Conservation (phyloP, 2,329 filamentous ascomycete genomes). For the Neonectria hederae region DNA sequence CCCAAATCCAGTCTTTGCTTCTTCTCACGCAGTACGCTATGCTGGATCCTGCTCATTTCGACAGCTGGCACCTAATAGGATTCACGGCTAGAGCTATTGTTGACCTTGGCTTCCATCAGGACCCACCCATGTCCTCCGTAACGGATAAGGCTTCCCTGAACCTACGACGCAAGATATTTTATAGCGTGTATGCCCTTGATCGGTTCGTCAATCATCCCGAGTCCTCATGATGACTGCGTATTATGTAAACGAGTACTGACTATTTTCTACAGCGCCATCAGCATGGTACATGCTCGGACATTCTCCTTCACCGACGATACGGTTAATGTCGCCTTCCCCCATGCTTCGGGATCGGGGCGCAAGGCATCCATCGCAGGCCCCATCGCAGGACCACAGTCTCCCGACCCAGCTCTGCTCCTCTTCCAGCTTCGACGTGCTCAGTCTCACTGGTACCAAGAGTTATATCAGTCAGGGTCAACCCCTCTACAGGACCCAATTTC, state of each 20-base stretch:
- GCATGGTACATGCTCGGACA: constrained; percentile 84
- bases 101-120: constrained; percentile 92
- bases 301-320: constrained; percentile 96
- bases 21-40: constrained; percentile 90
- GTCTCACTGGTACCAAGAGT: constrained; percentile 87
- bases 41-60: constrained; percentile 89
- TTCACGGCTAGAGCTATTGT: constrained; percentile 88
- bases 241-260: constrained; percentile 30
- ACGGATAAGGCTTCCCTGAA: constrained; percentile 77
- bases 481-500: constrained; percentile 74
- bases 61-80: constrained; percentile 93
- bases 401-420: constrained; percentile 78
- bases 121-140: constrained; percentile 76
- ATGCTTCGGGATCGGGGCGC: constrained; percentile 54
- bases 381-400: constrained; percentile 58
- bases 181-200: constrained; percentile 90
- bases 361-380: constrained; percentile 54
- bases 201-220: constrained; percentile 63
- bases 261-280: constrained; percentile 71
- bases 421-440: constrained; percentile 87
- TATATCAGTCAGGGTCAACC: constrained; percentile 80
- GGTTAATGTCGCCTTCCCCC: constrained; percentile 81
- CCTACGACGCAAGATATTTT: constrained; percentile 83
- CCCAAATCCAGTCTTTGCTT: constrained; percentile 87
- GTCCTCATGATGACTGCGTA: not conserved